Evolutionary conservation across 176 grass and related monocot genomes (phyloP), one percentile per base, ranked within the genome.

Genomic region (Elymus sibiricus): DNA sequence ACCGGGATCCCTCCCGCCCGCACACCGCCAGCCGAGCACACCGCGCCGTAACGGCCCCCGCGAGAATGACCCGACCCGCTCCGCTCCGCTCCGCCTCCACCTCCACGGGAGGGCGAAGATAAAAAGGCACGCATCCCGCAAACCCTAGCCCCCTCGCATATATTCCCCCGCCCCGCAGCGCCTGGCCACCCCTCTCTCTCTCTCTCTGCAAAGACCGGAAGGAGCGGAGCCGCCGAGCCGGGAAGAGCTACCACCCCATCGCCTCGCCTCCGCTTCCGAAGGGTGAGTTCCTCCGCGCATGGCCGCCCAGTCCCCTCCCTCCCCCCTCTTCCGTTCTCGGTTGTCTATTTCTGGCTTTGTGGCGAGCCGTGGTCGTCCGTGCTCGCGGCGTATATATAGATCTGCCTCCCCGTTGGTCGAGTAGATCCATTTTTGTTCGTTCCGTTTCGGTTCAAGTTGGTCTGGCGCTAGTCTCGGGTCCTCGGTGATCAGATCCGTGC

Each of bases 271-370:
- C 63, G 77, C 40, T 37, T 80, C 86, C 40, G 63, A 85, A 76
- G 90, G 82, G 82, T 91, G 77, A 91, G 90, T 70, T 38, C 21
- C 26, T 16, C 15, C 76, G 72, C 46, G 49, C 49, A 53, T 53
- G 49, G 49, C 21, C 34, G 31, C 55, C 3, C 88, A 4, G 24
- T 17, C 5, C 31, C 19, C 38, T 24, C 19, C 77, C 13, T 13
- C 29, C 22, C 61, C n/a, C 71, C 40, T 38, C 75, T 40, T 59
- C 15, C 15, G 21, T 60, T 2, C 6, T 38, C 27, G 49, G n/a
- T 38, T 27, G 43, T 15, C 59, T 90, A 84, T 87, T 84, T 70
- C 40, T 80, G 77, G 73, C 73, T 87, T 75, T 63, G 32, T 80
- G 77, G 74, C 74, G 46, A 4, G 74, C 44, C 29, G 49, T 11